Evolutionary conservation across 1,284 basidiomycete species (phyloP).

Genomic region (Apiotrichum laibachii): DNA sequence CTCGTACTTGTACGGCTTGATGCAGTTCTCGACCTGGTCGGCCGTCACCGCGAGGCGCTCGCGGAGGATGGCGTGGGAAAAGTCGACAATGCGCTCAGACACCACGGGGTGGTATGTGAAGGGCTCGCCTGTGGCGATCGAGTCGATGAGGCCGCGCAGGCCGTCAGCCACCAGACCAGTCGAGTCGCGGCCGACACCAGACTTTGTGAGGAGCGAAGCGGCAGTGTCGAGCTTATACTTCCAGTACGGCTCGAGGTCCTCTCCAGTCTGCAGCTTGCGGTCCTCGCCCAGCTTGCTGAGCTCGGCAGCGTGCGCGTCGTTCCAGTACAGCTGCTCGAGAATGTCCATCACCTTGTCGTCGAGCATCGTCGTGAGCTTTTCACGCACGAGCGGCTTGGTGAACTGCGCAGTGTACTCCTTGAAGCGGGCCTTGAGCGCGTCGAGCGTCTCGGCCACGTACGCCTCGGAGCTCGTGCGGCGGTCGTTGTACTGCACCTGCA

Average conservation of each 20-base stretch:
- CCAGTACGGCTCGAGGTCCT: conserved; percentile 90
- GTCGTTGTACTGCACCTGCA: conserved; percentile 91
- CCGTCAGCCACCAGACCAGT: conserved; percentile 95
- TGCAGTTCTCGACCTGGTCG: conserved; percentile 99
- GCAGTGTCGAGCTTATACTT: conserved; percentile 92
- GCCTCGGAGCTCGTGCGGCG: conserved; percentile 89
- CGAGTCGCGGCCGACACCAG: conserved; percentile 90
- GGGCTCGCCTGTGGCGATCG: conserved; percentile 80
- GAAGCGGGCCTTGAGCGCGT: conserved; percentile 86
- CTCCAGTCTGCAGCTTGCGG: conserved; percentile 57
- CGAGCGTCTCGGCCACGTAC: conserved; percentile 96
- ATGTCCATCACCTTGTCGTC: conserved; percentile 97
- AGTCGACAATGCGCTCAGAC: conserved; percentile 82
- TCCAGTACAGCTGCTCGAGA: conserved; percentile 95
- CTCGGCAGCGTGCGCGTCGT: conserved; percentile 78
- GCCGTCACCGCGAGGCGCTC: conserved; percentile 88
- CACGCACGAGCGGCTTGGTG: conserved; percentile 82
- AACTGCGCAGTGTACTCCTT: conserved; percentile 81
- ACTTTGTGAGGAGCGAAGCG: conserved; percentile 87
- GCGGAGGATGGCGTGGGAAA: conserved; percentile 85
- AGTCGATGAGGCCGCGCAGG: conserved; percentile 81
- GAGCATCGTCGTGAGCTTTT: conserved; percentile 83
- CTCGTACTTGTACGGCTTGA: conserved; percentile 99
- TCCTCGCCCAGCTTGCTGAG: conserved; percentile 71
- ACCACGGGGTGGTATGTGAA: conserved; percentile 87